Evolutionary conservation across 768 basidiomycete species (phyloP), one percentile per base, ranked within the genome.

Genomic region (Cyclocybe aegerita): DNA sequence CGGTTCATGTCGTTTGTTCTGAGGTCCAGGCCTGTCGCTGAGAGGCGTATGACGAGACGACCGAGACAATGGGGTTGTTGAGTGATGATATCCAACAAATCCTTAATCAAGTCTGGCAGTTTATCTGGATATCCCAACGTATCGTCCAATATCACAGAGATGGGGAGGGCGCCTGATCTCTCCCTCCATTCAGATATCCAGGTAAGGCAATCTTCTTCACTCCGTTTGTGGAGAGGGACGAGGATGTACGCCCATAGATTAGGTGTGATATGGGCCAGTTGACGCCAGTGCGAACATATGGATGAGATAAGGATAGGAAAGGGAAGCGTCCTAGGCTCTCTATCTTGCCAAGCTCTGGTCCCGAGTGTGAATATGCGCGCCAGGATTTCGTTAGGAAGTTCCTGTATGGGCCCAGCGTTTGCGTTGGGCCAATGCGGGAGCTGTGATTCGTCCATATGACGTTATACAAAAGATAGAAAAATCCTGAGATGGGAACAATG

Each of bases 81-180:
- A n/a, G 9, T n/a, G 16, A 39, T 6, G 39, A 14, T 8, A 16
- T 23, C 15, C 2, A 41, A 11, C 16, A 43, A 50, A 14, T 32
- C 33, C 14, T 49, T 30, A 7, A 45, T 16, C 5, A 35, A 39
- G n/a, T 35, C n/a, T 8, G 47, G 23, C 23, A 5, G 23, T 5
- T 23, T 43, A 30, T 35, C 35, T 7, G 38, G 29, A 23, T 46
- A 38, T 8, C 42, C 37, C 14, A 38, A 14, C 23, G 43, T 45
- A 32, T 51, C 53, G 41, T 63, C 57, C 11, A 63, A n/a, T 4
- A 60, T 44, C 17, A 63, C 17, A 7, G 57, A 56, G 10, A 60
- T 34, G 3, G 46, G 43, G 31, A 57, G 44, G 3, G n/a, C 38
- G 15, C 38, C 44, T 4, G 61, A 60, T 43, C 57, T 55, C 32